A percentile compares a stretch with the other conserved stretches of the same genome.
These are phyloP conservation scores for Cystobasidiaceae sp. DNA, from an alignment of 1,284 basidiomycete species.

Conservation along the genomic window DNA sequence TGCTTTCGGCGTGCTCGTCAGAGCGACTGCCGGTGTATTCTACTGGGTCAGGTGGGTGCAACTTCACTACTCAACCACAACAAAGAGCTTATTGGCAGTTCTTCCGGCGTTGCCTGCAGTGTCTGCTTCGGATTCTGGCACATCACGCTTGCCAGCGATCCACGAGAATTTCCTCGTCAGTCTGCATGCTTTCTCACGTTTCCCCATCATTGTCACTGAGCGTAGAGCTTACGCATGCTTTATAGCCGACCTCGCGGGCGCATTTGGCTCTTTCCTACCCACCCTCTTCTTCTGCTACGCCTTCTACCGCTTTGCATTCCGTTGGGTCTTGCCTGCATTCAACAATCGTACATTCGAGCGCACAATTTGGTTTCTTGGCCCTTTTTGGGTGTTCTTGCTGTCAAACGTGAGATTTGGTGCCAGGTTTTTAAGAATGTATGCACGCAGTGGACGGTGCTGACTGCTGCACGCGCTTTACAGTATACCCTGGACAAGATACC, in stretches of 20 bases:
- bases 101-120: no score
- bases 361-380: slow-evolving; percentile 66
- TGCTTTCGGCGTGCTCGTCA: slow-evolving; percentile 64
- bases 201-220: no score
- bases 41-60: slow-evolving; percentile 35
- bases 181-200: no score
- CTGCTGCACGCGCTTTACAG: no score
- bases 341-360: slow-evolving; percentile 63
- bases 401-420: slow-evolving; percentile 42
- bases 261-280: slow-evolving; percentile 72
- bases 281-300: slow-evolving; percentile 70
- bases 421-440: no score
- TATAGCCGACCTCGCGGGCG: slow-evolving; percentile 54
- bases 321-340: slow-evolving; percentile 70
- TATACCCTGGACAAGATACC: slow-evolving; percentile 57
- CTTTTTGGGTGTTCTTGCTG: slow-evolving; percentile 68
- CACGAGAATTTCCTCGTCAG: slow-evolving; percentile 61
- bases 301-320: slow-evolving; percentile 70
- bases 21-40: slow-evolving; percentile 43
- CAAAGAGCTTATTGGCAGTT: no score
- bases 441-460: no score
- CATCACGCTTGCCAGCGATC: slow-evolving; percentile 71
- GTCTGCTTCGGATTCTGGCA: slow-evolving; percentile 86
- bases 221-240: neutral
- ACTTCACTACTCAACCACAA: no score